phyloP scores from a whole-genome alignment of 2,329 filamentous ascomycete species.

The Zarea fungicola region DNA sequence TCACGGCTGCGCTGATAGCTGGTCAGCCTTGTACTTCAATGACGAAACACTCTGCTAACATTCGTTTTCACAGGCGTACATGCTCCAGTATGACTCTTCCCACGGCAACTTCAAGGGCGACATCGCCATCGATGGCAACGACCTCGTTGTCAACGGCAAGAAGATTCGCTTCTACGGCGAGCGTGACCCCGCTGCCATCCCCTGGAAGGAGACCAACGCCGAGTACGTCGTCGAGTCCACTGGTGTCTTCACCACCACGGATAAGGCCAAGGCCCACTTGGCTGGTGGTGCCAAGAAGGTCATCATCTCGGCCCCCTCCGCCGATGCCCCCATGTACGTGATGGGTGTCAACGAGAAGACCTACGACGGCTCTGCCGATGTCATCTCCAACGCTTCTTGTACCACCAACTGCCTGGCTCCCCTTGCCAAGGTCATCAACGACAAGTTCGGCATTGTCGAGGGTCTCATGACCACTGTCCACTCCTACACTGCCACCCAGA shows the following conservation, averaged over 20 bases:
- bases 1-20: too few relatives aligned
- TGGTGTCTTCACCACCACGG: conserved; percentile 97
- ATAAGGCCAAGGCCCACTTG: conserved; percentile 92
- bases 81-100: conserved; percentile 99
- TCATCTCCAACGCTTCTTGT: conserved; percentile 99
- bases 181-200: conserved; percentile 83
- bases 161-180: conserved; percentile 90
- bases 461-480: conserved; percentile 99
- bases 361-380: conserved; percentile 84
- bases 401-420: conserved; percentile 99
- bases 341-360: conserved; percentile 97
- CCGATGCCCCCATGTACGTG: conserved; percentile 99
- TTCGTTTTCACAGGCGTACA: conserved; percentile 67
- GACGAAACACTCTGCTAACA: conserved; percentile 12
- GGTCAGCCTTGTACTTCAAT: too few relatives aligned
- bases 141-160: conserved; percentile 90
- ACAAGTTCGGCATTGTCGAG: conserved; percentile 96
- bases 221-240: conserved; percentile 97
- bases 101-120: conserved; percentile 96
- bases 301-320: conserved; percentile 85
- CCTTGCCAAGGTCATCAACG: conserved; percentile 98
- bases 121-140: conserved; percentile 63
- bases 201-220: conserved; percentile 82
- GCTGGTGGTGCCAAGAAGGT: conserved; percentile 98
- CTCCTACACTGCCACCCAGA: conserved; percentile 99